Evolutionary conservation across 352 stramenopile genomes (phyloP), one percentile per base, ranked within the genome.

Genomic region (Phytophthora rubi): DNA sequence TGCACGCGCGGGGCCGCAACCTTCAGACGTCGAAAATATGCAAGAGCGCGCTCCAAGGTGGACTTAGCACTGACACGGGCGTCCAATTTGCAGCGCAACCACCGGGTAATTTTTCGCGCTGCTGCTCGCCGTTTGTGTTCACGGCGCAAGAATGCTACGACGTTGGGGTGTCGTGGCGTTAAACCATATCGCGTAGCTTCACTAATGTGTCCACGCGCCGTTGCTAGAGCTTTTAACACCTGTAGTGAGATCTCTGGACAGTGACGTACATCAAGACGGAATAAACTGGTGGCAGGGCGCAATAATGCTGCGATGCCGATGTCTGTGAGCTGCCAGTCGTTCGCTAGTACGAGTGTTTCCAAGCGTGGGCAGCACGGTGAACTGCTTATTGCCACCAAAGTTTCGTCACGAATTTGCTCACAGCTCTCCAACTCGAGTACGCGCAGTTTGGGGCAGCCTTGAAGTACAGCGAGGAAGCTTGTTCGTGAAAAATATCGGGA

Each of bases 271-370:
- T 88, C 78, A 10, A 95, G 65, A 6, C 64, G 71, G 12, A 68
- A 42, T 4, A 95, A 70, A 15, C 39, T 67, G 3, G 39, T 67
- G 47, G 76, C 90, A 2, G 62, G 39, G 32, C 26, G 37, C 45
- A 76, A 21, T 8, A 81, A 54, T 13, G 68, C 53, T 32, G 62
- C 56, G 7, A 95, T 32, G 3, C 79, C 82, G 1, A 18, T 32
- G 64, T 95, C 87, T 4, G 84, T 89, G 49, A 95, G 54, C 47
- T 92, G 80, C 82, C 84, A 90, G 76, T 95, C 83, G 30, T 91
- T 89, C 35, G 81, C 81, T 18, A 95, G 59, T 10, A 82, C 71
- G 33, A 95, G 73, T 13, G 71, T 73, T 69, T 90, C 81, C 18
- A 95, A 68, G 2, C 59, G 30, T 8, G 35, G n/a, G 45, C 77